Evolutionary conservation across 2,329 filamentous ascomycete species (phyloP), one percentile per base, ranked within the genome.

Genomic region (Bipolaris cookei): DNA sequence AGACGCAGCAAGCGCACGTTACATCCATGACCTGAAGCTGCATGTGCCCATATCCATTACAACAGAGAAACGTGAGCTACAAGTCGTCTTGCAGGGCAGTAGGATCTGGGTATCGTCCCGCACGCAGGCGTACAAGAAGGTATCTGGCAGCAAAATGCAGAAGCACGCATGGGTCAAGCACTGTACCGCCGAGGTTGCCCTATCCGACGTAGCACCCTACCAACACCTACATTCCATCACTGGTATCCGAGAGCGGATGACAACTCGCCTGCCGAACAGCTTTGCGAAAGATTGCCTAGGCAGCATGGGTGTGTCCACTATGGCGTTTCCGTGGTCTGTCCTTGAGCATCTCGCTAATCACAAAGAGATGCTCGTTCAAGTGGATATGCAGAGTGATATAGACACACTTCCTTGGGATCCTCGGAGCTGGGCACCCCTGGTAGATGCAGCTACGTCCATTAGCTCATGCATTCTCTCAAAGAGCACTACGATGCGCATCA

Each of bases 251-350:
- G n/a, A 32, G 23, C 23, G 43, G 20, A 34, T 34, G 10, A 25
- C n/a, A 13, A 32, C 25, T 16, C n/a, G 10, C 1, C 16, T 46
- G 8, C 43, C 28, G n/a, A 75, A 68, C 0, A 75, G 72, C 11
- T 61, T 67, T 6, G 66, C 61, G 4, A 56, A 42, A 6, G 48
- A 46, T 14, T 20, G 32, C 25, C 20, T 46, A 54, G 62, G 58
- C 13, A 70, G 69, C n/a, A 70, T 79, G 11, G 78, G 78, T 5
- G 77, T 80, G 3, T 64, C 73, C 1, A 73, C 59, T 1, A 79
- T 79, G 65, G 77, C 66, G 6, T 80, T 80, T 51, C 77, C 78
- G 4, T 80, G 78, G 78, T 61, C 50, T 1, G 73, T 80, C 5
- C 62, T 59, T 6, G 73, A 79, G 49, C 77, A 80, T 54, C 68